phyloP scores from a whole-genome alignment of 108 stramenopile genomes.

The Pseudonitzschia delicatissima region DNA sequence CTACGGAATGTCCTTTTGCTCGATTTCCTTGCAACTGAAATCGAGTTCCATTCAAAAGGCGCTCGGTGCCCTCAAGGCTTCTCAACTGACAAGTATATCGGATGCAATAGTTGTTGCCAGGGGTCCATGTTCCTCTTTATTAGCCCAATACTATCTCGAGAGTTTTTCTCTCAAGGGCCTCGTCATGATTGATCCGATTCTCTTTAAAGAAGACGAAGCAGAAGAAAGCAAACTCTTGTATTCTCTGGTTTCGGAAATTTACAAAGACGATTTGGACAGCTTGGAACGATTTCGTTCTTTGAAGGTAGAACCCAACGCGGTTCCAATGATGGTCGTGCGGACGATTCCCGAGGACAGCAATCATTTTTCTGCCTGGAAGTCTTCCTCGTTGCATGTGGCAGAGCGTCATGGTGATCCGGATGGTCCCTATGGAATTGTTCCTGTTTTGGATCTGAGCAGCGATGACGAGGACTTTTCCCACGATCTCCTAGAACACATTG shows the following conservation, averaged over 20 bases:
- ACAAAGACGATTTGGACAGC: background rate
- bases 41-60: background rate
- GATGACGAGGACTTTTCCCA: background rate
- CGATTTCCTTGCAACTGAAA: background rate
- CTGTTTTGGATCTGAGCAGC: background rate
- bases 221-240: background rate
- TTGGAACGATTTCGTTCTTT: constrained; percentile 16
- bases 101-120: constrained; percentile 38
- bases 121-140: constrained; percentile 38
- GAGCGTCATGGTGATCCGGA: constrained; percentile 23
- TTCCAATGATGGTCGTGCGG: constrained; percentile 50
- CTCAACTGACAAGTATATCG: constrained; percentile 16
- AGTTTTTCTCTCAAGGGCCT: constrained; percentile 44
- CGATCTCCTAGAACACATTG: constrained; percentile 14
- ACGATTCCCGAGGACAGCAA: background rate
- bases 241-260: background rate
- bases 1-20: constrained; percentile 35
- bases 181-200: constrained; percentile 55
- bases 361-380: background rate
- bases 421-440: constrained; percentile 27
- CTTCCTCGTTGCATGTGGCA: constrained; percentile 10
- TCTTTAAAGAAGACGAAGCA: constrained; percentile 4
- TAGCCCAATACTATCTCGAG: constrained; percentile 50
- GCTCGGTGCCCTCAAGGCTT: constrained; percentile 10
- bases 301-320: constrained; percentile 45